Percentiles rank a stretch among this genome's conserved stretches.
Evolutionary conservation across 257 asterid genomes (phyloP).

Genomic region (Plantago major): DNA sequence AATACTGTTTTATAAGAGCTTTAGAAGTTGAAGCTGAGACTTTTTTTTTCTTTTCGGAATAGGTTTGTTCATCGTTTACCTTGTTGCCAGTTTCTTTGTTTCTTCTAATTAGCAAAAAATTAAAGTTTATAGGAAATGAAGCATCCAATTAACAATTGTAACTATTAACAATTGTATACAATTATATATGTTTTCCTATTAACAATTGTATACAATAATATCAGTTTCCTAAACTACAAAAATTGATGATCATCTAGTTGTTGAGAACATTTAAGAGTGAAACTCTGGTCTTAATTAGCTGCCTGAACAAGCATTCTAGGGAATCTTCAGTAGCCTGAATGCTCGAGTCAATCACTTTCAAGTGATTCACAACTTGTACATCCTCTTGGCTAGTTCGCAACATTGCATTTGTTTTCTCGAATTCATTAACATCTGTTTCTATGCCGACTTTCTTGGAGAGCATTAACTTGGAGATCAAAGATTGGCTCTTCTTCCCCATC

Average conservation of each 20-base stretch:
- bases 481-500: conserved; percentile 25
- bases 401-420: conserved; percentile 24
- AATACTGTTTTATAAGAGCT: no score
- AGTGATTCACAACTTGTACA: conserved; percentile 17
- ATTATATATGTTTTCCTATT: no score
- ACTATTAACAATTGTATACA: no score
- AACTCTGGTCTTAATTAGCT: conserved; percentile 36
- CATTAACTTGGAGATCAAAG: conserved; percentile 30
- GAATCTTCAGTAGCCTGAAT: conserved; percentile 31
- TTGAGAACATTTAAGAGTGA: conserved; percentile 36
- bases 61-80: no score
- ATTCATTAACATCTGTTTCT: conserved; percentile 30
- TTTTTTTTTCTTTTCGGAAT: no score
- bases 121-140: no score
- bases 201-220: no score
- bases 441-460: conserved; percentile 21
- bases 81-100: no score
- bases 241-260: conserved; percentile 7
- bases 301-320: conserved; percentile 32
- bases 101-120: no score
- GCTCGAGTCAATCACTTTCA: conserved; percentile 33
- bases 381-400: conserved; percentile 17
- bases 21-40: no score
- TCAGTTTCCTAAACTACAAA: conserved; percentile 16
- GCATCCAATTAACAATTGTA: no score